Evolutionary conservation across 2,329 filamentous ascomycete genomes (phyloP).

Genomic region (Pyrenochaeta sp.): DNA sequence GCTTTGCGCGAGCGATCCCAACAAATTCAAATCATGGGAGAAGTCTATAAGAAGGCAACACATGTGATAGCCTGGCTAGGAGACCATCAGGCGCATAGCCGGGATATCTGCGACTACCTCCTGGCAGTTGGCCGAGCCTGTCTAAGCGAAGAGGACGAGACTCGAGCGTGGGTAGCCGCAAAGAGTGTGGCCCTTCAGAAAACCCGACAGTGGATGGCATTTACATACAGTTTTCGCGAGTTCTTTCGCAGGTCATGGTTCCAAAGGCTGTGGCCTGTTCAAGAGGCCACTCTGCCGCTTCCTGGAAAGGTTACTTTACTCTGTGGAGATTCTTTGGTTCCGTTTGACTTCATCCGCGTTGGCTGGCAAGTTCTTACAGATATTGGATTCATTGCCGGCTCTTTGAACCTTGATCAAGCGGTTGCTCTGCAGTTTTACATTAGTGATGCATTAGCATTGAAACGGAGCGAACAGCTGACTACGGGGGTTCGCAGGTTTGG

Average conservation of each 20-base stretch:
- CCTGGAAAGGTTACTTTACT: background rate
- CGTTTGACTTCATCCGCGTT: background rate
- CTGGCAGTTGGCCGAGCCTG: background rate
- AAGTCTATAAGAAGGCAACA: background rate
- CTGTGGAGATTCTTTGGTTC: background rate
- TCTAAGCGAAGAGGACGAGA: background rate
- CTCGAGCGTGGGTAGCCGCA: background rate
- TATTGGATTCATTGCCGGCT: background rate
- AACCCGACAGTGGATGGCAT: background rate
- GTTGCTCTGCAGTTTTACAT: background rate
- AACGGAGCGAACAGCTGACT: background rate
- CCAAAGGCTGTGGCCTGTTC: background rate
- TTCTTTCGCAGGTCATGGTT: background rate
- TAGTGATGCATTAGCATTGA: background rate
- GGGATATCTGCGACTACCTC: background rate
- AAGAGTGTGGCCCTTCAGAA: background rate
- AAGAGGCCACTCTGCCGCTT: background rate
- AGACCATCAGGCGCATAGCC: background rate
- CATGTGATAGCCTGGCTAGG: background rate
- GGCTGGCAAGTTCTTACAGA: background rate
- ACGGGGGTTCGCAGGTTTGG: background rate
- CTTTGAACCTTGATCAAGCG: background rate
- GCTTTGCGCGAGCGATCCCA: background rate
- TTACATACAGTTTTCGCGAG: background rate
- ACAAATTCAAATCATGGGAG: background rate